These are phyloP conservation scores for Gossypium herbaceum DNA, from an alignment of 345 rosid genomes.

Conservation along the genomic window DNA sequence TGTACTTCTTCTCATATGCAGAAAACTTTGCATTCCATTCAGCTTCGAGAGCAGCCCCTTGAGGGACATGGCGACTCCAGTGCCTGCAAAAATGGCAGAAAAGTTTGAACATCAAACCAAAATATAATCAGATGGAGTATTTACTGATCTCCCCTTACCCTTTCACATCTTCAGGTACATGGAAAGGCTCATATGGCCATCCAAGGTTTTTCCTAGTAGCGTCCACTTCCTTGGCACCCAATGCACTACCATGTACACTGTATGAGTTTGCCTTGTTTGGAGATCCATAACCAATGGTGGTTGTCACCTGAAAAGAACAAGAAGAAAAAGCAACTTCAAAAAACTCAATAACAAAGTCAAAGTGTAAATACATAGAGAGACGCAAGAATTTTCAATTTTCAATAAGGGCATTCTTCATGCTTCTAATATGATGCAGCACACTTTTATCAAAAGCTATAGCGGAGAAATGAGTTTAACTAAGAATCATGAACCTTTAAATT, in stretches of 20 bases:
- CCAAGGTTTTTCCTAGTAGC: conserved; percentile 97
- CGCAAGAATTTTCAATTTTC: not conserved
- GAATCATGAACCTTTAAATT: not conserved
- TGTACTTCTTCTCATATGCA: conserved; percentile 83
- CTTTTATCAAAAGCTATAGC: not conserved
- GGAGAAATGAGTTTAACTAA: not conserved
- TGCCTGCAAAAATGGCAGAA: conserved; percentile 47
- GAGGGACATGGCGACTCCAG: conserved; percentile 82
- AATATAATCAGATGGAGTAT: not conserved
- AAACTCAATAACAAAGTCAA: no score
- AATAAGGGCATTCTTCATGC: not conserved
- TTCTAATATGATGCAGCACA: not conserved
- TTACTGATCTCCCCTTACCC: conserved; percentile 36
- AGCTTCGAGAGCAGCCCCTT: conserved; percentile 64
- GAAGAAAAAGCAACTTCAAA: not conserved
- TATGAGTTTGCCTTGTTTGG: conserved; percentile 94
- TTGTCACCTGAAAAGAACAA: conserved; percentile 48
- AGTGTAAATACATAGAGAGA: not conserved
- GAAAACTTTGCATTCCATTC: conserved; percentile 88
- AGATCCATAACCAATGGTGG: conserved; percentile 96
- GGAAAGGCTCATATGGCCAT: conserved; percentile 91
- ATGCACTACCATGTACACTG: conserved; percentile 95
- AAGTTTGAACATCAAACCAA: not conserved
- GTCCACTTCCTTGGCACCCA: conserved; percentile 98
- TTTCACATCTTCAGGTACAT: conserved; percentile 89